Percentiles rank a stretch among this genome's conserved stretches.
Conservation (phyloP, 352 stramenopile genomes). For the Pythium rishiriense region DNA sequence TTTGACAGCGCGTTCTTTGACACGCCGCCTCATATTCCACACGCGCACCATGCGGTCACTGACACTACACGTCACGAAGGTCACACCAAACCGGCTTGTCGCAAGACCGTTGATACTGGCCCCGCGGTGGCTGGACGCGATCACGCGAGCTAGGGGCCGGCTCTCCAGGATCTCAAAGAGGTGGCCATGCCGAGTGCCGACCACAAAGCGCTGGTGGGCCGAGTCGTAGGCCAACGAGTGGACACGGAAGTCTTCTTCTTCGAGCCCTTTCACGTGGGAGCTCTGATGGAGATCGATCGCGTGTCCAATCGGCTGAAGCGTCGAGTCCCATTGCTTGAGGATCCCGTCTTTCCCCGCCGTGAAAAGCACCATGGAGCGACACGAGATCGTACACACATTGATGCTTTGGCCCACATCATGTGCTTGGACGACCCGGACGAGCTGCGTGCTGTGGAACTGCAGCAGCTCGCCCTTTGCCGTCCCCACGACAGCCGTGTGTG, state of each 20-base stretch:
- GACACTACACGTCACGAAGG: conserved; percentile 52
- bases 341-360: conserved; percentile 73
- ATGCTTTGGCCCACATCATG: conserved; percentile 55
- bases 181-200: conserved; percentile 42
- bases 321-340: conserved; percentile 84
- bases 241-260: conserved; percentile 70
- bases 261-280: conserved; percentile 18
- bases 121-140: conserved; percentile 51
- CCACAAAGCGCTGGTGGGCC: conserved; percentile 42
- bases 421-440: conserved; percentile 59
- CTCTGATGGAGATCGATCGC: conserved; percentile 54
- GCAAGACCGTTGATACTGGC: conserved; percentile 27
- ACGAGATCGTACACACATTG: conserved; percentile 58
- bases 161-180: conserved; percentile 19
- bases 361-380: conserved; percentile 76
- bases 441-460: conserved; percentile 62
- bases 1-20: conserved; percentile 26
- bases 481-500: conserved; percentile 58
- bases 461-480: conserved; percentile 63
- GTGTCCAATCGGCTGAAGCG: conserved; percentile 66
- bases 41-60: conserved; percentile 44
- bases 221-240: conserved; percentile 71
- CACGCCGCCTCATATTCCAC: conserved; percentile 61
- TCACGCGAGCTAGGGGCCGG: conserved; percentile 27
- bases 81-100: conserved; percentile 34